These are phyloP conservation scores for Ceratocystis colombiana DNA, from an alignment of 2,329 filamentous ascomycete species.

Conservation along the genomic window DNA sequence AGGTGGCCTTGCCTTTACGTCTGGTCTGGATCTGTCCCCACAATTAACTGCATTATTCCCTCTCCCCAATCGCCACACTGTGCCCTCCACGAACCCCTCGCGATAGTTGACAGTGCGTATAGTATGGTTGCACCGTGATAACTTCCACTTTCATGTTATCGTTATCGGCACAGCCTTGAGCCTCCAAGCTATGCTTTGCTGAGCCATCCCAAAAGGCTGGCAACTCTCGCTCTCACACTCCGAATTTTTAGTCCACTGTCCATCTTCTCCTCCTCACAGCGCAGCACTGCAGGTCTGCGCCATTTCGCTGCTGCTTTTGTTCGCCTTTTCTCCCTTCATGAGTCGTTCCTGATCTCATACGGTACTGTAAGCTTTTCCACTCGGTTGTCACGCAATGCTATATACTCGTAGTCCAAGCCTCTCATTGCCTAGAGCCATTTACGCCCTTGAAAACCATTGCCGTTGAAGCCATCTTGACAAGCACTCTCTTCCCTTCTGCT, in stretches of 20 bases:
- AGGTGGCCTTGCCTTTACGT: neutral
- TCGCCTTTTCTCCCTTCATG: neutral
- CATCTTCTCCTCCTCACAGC: neutral
- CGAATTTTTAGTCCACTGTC: neutral
- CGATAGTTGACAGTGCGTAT: neutral
- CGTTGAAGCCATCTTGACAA: neutral
- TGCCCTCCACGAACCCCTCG: neutral
- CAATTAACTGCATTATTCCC: neutral
- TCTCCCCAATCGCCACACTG: neutral
- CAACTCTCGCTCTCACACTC: neutral
- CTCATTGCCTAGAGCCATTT: neutral
- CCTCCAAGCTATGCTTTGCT: conserved; percentile 9
- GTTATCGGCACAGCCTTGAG: conserved; percentile 13
- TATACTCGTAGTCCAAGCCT: neutral
- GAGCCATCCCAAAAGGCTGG: conserved; percentile 8
- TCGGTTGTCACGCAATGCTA: neutral
- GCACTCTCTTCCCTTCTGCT: neutral
- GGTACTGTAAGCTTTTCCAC: neutral
- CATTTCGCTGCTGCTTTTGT: neutral
- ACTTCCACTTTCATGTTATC: neutral
- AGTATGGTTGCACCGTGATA: neutral
- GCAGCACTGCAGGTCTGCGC: neutral
- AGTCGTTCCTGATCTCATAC: neutral
- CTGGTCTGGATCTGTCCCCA: too few relatives aligned
- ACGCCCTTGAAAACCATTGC: neutral